Base-by-base conservation (phyloP, 2,329 filamentous ascomycete genomes). In the Lasiodiplodia hormozganensis region DNA sequence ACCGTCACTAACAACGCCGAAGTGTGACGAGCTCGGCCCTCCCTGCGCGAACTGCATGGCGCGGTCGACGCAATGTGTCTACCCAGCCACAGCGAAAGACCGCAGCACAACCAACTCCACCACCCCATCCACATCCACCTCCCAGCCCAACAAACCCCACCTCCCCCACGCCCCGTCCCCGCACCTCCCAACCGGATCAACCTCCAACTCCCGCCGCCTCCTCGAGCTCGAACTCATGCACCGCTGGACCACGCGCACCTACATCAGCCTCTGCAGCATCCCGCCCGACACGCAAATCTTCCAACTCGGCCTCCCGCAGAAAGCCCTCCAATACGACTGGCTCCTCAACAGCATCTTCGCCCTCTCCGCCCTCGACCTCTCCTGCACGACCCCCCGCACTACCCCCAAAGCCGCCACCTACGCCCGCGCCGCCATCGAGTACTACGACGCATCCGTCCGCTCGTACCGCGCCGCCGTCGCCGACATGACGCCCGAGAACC, bases 211-310 rank as follows among this genome's bases (percentile, higher is more conserved):
- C 28, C 54, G 72, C 0, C 73, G 77, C 34, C 71, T 77, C 18
- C 73, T 82, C 28, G 84, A 85, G 68, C 77, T 87, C 10, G 84
- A 86, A 69, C 73, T 87, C 54, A 85, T 86, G 82, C 84, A 86
- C 70, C 82, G 82, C 34, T 87, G 82, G 79, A 81, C 83, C 1
- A 84, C 81, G 0, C 78, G 77, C 21, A 85, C 83, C 0, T 86
- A 80, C 70, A 77, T 77, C 21, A 75, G 75, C 49, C 72, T 82
- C 43, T 76, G 72, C 25, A 81, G 79, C 47, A 77, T 85, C 7
- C 78, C 79, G 0, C 75, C 79, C 18, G 79, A 81, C 56, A 82
- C 40, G 69, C 82, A 51, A 75, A 78, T 3, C 74, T 78, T 2
- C 73, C 79, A 6, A 76, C 78, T 3, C 70, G 18, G 21, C 2